Conservation (phyloP, 2,329 filamentous ascomycete species). For the Talaromyces verruculosus region DNA sequence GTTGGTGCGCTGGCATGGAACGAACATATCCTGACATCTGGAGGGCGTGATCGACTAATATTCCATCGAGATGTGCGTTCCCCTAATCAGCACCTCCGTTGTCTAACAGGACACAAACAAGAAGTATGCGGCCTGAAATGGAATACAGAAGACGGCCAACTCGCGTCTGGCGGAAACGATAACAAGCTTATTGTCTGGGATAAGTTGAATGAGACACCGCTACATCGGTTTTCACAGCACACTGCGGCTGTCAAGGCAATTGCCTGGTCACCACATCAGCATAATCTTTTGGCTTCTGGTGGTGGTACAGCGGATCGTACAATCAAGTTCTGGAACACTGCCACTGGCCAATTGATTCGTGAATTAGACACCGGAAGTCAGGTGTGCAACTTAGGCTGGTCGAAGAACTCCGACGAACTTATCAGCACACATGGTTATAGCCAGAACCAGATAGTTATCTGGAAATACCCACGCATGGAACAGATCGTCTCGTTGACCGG, state of each 20-base stretch:
- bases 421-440: slow-evolving; percentile 96
- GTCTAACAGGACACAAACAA: slow-evolving; percentile 92
- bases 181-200: slow-evolving; percentile 99
- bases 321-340: slow-evolving; percentile 97
- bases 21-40: slow-evolving; percentile 92
- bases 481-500: slow-evolving; percentile 94
- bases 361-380: slow-evolving; percentile 96
- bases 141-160: slow-evolving; percentile 93
- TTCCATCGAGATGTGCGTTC: slow-evolving; percentile 94
- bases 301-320: slow-evolving; percentile 93
- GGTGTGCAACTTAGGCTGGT: slow-evolving; percentile 98
- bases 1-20: slow-evolving; percentile 97
- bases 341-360: slow-evolving; percentile 75
- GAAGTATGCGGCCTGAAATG: slow-evolving; percentile 95
- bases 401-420: slow-evolving; percentile 95
- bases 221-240: slow-evolving; percentile 93
- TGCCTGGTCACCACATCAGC: slow-evolving; percentile 95
- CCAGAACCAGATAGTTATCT: slow-evolving; percentile 98
- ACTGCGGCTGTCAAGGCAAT: slow-evolving; percentile 97
- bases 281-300: slow-evolving; percentile 88
- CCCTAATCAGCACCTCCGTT: slow-evolving; percentile 84
- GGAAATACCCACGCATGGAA: slow-evolving; percentile 98
- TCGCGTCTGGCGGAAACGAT: slow-evolving; percentile 95
- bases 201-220: slow-evolving; percentile 84
- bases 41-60: slow-evolving; percentile 87